phyloP scores from a whole-genome alignment of 768 basidiomycete genomes.

The Xanthoconium purpureum region DNA sequence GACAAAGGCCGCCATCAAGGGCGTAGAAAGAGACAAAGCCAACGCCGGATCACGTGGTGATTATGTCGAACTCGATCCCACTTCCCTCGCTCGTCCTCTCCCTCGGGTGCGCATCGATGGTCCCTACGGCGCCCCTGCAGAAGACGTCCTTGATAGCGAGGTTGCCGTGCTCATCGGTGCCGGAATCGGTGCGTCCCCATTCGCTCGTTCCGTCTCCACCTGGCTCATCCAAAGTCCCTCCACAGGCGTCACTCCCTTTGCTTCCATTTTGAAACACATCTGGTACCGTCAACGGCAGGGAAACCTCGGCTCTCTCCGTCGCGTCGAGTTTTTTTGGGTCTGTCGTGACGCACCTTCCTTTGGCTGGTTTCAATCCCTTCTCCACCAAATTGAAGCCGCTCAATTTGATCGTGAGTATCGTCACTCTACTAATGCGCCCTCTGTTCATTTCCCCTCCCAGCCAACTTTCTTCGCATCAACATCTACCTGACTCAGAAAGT shows the following conservation, averaged over 20 bases:
- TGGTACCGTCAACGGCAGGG: slow-evolving; percentile 89
- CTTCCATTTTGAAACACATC: slow-evolving; percentile 91
- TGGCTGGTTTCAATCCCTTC: slow-evolving; percentile 91
- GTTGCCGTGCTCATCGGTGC: slow-evolving; percentile 91
- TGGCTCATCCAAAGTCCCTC: background rate
- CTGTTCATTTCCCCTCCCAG: slow-evolving; percentile 38
- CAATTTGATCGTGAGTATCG: slow-evolving; percentile 77
- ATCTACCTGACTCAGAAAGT: slow-evolving; percentile 89
- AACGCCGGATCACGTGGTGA: slow-evolving; percentile 59
- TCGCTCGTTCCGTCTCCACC: background rate
- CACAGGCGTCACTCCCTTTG: slow-evolving; percentile 87
- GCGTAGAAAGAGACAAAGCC: slow-evolving; percentile 57
- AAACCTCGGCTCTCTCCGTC: slow-evolving; percentile 72
- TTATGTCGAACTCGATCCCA: slow-evolving; percentile 74
- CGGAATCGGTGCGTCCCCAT: slow-evolving; percentile 69
- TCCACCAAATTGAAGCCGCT: slow-evolving; percentile 84
- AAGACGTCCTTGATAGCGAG: slow-evolving; percentile 83
- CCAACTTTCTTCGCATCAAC: slow-evolving; percentile 90
- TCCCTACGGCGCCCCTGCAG: slow-evolving; percentile 90
- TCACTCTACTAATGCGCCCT: background rate
- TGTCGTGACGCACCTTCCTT: slow-evolving; percentile 95
- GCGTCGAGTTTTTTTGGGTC: slow-evolving; percentile 95
- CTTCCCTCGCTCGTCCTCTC: slow-evolving; percentile 46
- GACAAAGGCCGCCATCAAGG: slow-evolving; percentile 77
- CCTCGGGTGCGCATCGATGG: slow-evolving; percentile 81